phyloP scores from a whole-genome alignment of 208 protist species.

The Trypanosoma boissoni region DNA sequence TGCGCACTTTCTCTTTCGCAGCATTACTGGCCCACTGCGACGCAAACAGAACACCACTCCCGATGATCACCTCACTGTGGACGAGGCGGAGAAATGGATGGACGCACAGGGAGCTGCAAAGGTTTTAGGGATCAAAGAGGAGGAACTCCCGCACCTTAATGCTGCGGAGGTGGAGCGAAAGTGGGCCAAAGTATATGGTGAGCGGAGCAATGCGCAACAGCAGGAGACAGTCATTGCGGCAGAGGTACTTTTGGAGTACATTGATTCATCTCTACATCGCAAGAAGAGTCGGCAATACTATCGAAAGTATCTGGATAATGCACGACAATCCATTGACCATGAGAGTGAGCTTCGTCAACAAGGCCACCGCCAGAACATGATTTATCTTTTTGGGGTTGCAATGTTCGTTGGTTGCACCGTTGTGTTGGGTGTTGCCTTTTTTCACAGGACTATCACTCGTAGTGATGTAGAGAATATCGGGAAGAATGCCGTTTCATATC shows the following conservation, averaged over 20 bases:
- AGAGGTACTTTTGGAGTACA: slow-evolving; percentile 84
- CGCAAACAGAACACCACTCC: slow-evolving; percentile 54
- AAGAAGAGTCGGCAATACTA: slow-evolving; percentile 88
- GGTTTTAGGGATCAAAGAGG: slow-evolving; percentile 76
- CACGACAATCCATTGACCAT: slow-evolving; percentile 51
- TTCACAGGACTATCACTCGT: slow-evolving; percentile 43
- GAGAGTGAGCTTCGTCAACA: slow-evolving; percentile 36
- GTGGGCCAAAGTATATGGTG: slow-evolving; percentile 58
- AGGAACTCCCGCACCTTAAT: slow-evolving; percentile 59
- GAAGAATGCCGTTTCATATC: slow-evolving; percentile 47
- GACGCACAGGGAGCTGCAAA: slow-evolving; percentile 71
- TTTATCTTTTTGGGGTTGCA: slow-evolving; percentile 44
- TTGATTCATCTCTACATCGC: slow-evolving; percentile 60
- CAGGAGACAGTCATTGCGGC: slow-evolving; percentile 77
- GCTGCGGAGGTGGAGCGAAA: slow-evolving; percentile 42
- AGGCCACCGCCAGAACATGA: slow-evolving; percentile 38
- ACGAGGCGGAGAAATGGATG: slow-evolving; percentile 83
- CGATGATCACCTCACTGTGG: slow-evolving; percentile 69
- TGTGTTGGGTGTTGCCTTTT: slow-evolving; percentile 60
- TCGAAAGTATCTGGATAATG: slow-evolving; percentile 66
- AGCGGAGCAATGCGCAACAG: slow-evolving; percentile 54
- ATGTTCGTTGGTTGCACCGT: slow-evolving; percentile 41
- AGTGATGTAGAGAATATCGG: slow-evolving; percentile 66
- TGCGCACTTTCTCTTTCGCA: slow-evolving; percentile 25
- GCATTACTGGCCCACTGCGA: slow-evolving; percentile 45